phyloP scores from a whole-genome alignment of 164 flowering plant genomes.

The Tetracentron sinense region DNA sequence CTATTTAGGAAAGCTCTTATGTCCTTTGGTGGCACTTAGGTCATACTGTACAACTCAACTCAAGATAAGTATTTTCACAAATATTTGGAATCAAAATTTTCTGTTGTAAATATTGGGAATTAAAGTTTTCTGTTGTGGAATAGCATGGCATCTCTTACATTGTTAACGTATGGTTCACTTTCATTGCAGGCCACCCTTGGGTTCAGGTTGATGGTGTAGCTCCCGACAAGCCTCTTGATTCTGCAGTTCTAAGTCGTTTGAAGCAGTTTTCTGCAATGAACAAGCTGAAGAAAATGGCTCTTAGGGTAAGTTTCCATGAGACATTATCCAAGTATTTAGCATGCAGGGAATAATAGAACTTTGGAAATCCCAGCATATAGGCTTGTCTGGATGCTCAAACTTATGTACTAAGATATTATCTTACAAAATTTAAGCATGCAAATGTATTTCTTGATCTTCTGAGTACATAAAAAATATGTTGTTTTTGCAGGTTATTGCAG shows the following conservation, averaged over 20 bases:
- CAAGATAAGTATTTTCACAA: too few species aligned
- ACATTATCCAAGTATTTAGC: background rate
- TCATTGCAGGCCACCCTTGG: slow-evolving; percentile 78
- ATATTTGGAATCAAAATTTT: background rate
- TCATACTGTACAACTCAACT: too few species aligned
- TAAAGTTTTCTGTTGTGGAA: background rate
- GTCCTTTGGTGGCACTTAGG: too few species aligned
- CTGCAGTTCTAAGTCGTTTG: slow-evolving; percentile 71
- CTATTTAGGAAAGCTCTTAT: too few species aligned
- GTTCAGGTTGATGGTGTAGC: slow-evolving; percentile 67
- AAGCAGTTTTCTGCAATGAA: slow-evolving; percentile 85
- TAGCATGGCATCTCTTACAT: background rate
- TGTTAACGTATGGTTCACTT: slow-evolving; percentile 12
- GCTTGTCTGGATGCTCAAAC: background rate
- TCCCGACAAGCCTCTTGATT: slow-evolving; percentile 83
- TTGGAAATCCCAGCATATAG: background rate
- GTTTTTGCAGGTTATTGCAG: slow-evolving; percentile 66
- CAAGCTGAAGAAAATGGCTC: slow-evolving; percentile 86
- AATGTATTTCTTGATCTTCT: background rate
- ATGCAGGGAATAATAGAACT: background rate
- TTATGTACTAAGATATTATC: background rate
- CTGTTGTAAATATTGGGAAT: too few species aligned
- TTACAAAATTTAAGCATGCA: background rate
- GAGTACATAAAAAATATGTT: slow-evolving; percentile 4
- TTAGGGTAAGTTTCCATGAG: slow-evolving; percentile 48